phyloP scores from a whole-genome alignment of 768 basidiomycete genomes.

The Serendipita sp. region DNA sequence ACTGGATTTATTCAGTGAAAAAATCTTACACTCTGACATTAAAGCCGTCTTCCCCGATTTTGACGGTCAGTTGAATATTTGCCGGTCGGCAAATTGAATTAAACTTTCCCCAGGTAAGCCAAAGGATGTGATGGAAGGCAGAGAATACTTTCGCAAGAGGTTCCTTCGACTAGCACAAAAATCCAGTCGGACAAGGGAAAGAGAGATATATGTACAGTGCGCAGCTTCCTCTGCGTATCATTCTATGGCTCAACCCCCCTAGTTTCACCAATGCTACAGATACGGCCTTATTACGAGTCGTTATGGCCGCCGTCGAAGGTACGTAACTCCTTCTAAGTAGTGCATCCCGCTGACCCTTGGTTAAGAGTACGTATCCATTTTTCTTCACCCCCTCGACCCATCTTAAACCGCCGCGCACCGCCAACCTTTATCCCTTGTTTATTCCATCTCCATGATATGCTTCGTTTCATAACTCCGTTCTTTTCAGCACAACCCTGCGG shows the following conservation, averaged over 20 bases:
- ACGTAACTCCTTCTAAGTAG: conserved; percentile 17
- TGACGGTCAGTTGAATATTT: not conserved
- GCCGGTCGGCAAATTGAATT: not conserved
- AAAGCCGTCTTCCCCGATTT: conserved; percentile 60
- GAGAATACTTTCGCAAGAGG: conserved; percentile 79
- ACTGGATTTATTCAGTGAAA: conserved; percentile 80
- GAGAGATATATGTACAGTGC: conserved; percentile 89
- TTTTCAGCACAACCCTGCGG: conserved; percentile 3
- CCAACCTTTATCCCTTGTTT: not conserved
- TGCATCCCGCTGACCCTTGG: not conserved
- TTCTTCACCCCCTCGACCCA: not conserved
- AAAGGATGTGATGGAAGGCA: conserved; percentile 55
- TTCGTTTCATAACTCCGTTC: not conserved
- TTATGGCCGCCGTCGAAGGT: conserved; percentile 97
- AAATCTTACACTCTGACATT: conserved; percentile 69
- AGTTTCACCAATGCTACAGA: conserved; percentile 86
- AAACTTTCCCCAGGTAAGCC: conserved; percentile 3
- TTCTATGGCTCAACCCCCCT: conserved; percentile 12
- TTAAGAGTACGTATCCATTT: conserved; percentile 1
- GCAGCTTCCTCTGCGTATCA: conserved; percentile 16
- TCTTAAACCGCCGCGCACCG: not conserved
- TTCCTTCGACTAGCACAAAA: conserved; percentile 73
- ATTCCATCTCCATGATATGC: not conserved
- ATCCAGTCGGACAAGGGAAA: conserved; percentile 60
- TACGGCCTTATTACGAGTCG: conserved; percentile 71